These are phyloP conservation scores for Carex kokanica DNA, from an alignment of 176 grass and related monocot species.

Conservation along the genomic window DNA sequence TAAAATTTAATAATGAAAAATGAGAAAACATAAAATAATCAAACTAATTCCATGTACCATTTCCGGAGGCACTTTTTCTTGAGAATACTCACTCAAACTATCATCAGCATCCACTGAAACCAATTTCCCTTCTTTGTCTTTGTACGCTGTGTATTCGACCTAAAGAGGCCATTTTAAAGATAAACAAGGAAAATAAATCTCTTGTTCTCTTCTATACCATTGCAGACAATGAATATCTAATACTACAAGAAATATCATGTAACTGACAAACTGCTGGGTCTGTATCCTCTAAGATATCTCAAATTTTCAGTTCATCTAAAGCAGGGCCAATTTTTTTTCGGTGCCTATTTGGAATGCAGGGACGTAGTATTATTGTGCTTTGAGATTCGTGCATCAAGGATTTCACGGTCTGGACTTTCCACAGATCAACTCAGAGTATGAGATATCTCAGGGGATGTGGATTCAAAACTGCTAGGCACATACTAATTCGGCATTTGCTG, in stretches of 20 bases:
- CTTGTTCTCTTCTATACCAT: neutral
- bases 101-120: conserved; percentile 64
- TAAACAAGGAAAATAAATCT: neutral
- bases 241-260: neutral
- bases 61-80: conserved; percentile 79
- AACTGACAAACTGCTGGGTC: neutral
- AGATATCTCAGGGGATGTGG: no score
- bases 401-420: no score
- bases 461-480: no score
- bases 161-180: conserved; percentile 28
- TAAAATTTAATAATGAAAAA: neutral
- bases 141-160: conserved; percentile 91
- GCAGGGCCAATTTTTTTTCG: no score
- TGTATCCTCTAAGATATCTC: no score
- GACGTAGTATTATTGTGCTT: no score
- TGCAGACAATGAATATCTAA: neutral
- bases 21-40: conserved; percentile 14
- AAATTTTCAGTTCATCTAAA: no score
- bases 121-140: conserved; percentile 64
- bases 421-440: no score
- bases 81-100: conserved; percentile 49
- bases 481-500: neutral
- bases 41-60: conserved; percentile 41
- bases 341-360: no score
- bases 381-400: no score